Evolutionary conservation across 1,284 basidiomycete genomes (phyloP), one percentile per base, ranked within the genome.

Genomic region (Cutaneotrichosporon cyanovorans): DNA sequence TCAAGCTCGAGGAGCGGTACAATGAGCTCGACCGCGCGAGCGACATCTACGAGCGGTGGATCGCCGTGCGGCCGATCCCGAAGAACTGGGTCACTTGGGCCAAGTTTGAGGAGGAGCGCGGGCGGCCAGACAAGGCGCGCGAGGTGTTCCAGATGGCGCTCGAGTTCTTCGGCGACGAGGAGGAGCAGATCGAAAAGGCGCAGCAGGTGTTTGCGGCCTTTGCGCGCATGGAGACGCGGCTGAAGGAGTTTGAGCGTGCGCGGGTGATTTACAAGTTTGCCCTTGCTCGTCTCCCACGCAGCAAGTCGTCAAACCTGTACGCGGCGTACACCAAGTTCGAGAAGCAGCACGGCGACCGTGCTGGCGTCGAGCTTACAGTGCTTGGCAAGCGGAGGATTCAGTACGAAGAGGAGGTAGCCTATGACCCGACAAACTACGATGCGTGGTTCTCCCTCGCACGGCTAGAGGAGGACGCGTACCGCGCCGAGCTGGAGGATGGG

Each of bases 191-290:
- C 21, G 93, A 97, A 71, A 93, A 92, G 73, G 91, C 91, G 3
- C 93, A 99, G 15, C 39, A 42, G 23, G 89, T 98, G 12, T 99
- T 96, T 68, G 87, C 81, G 45, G 85, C 89, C 0, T 98, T 98
- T 72, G 93, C 92, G 0, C 92, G 90, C 74, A 96, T 98, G 91
- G 95, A 98, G 75, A 95, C 83, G 9, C 77, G 93, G 38, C 66
- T 89, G 61, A 96, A 96, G 73, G 93, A 98, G 74, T 95, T 83
- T 71, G 95, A 98, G 49, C 83, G 95, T 34, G 93, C 95, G 3
- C 76, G 95, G 45, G 89, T 93, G 22, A 96, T 98, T 58, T 98
- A 95, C 76, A 97, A 97, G 88, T 98, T 97, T 66, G 93, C 92
- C 15, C 76, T 99, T 8, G 83, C 87, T 21, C 81, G 91, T 18